Percentiles rank a stretch among this genome's conserved stretches.
Conservation (phyloP, 192 early-diverging fungal species). For the Coemansia sp. region DNA sequence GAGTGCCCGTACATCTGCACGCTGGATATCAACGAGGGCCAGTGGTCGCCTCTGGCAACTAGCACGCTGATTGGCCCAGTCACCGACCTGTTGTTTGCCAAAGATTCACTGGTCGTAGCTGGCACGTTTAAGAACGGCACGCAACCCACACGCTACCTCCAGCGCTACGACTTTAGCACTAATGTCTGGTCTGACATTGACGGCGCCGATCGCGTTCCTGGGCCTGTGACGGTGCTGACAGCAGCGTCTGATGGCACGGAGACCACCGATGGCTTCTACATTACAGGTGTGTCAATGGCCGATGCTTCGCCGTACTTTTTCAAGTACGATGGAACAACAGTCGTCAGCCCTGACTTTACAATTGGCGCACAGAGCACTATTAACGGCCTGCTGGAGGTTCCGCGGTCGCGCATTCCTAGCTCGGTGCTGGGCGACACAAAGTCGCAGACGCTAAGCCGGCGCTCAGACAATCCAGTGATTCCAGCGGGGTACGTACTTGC, state of each 20-base stretch:
- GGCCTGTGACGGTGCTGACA: conserved; percentile 51
- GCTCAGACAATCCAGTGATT: conserved; percentile 19
- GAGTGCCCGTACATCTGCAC: conserved; percentile 51
- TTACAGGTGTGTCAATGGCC: conserved; percentile 22
- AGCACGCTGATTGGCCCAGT: conserved; percentile 40
- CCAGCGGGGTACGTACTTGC: conserved; percentile 43
- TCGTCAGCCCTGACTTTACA: conserved; percentile 29
- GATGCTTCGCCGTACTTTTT: conserved; percentile 52
- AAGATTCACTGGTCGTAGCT: conserved; percentile 51
- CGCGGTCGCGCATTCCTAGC: conserved; percentile 35
- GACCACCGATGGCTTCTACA: conserved; percentile 26
- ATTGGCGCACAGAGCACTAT: conserved; percentile 35
- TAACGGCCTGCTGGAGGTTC: conserved; percentile 27
- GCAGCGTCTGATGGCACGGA: conserved; percentile 16
- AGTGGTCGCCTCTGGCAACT: conserved; percentile 51
- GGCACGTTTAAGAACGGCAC: conserved; percentile 60
- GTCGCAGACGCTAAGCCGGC: conserved; percentile 15
- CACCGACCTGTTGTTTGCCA: conserved; percentile 43
- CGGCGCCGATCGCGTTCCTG: conserved; percentile 48
- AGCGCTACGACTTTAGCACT: conserved; percentile 54
- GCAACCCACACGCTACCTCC: conserved; percentile 39
- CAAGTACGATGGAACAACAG: conserved; percentile 55
- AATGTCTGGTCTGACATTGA: conserved; percentile 52
- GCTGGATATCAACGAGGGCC: conserved; percentile 47
- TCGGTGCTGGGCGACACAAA: conserved; percentile 33